phyloP scores from a whole-genome alignment of 345 rosid genomes.

The Lumnitzera littorea region DNA sequence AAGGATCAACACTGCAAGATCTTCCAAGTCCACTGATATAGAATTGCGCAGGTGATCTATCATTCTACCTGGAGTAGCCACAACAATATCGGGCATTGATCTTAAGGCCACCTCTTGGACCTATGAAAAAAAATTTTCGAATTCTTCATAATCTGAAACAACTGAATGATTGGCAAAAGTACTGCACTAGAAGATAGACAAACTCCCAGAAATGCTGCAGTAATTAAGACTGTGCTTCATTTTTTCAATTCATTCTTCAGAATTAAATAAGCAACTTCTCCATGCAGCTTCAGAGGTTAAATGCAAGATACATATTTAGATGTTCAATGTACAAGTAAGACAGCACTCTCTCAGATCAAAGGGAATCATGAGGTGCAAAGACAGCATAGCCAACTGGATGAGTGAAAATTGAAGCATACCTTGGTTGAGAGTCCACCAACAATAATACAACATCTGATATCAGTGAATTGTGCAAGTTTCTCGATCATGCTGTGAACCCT shows the following conservation, averaged over 20 bases:
- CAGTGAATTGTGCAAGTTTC: constrained; percentile 82
- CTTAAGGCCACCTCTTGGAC: constrained; percentile 88
- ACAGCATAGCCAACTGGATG: neutral
- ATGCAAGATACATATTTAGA: no score
- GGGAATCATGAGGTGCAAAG: no score
- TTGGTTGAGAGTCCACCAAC: constrained; percentile 91
- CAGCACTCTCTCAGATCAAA: no score
- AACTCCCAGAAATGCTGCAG: neutral
- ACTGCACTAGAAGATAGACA: neutral
- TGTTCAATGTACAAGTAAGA: no score
- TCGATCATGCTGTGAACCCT: constrained; percentile 96
- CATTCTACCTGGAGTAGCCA: constrained; percentile 97
- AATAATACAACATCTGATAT: constrained; percentile 81
- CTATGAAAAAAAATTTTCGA: constrained; percentile 23
- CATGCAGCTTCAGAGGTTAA: no score
- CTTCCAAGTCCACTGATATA: constrained; percentile 85
- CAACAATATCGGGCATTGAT: constrained; percentile 92
- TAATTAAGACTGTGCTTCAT: no score
- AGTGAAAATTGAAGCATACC: constrained; percentile 35
- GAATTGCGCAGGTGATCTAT: constrained; percentile 96
- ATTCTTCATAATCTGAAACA: neutral
- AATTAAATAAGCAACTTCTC: no score
- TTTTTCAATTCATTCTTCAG: no score
- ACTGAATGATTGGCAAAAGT: neutral
- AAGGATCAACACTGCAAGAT: constrained; percentile 87